Percentiles rank a stretch among this genome's conserved stretches.
Evolutionary conservation across 495 filamentous ascomycete species (phyloP).

Genomic region (Glonium stellatum): DNA sequence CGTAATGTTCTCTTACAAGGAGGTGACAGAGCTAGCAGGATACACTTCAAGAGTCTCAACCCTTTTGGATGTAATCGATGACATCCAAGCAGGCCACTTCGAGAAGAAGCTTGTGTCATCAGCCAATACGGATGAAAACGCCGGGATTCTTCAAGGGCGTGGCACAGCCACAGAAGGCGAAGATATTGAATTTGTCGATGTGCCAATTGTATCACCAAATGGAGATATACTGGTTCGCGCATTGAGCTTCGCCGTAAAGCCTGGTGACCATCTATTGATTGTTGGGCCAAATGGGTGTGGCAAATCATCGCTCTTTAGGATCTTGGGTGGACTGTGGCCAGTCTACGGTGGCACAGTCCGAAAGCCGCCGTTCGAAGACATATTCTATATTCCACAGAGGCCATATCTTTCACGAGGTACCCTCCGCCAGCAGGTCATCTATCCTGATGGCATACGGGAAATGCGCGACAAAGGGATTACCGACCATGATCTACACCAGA

Average conservation of each 20-base stretch:
- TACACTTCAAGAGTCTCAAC: constrained; percentile 89
- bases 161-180: constrained; percentile 69
- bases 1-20: constrained; percentile 97
- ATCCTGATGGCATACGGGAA: constrained; percentile 80
- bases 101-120: constrained; percentile 94
- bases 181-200: constrained; percentile 77
- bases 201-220: constrained; percentile 93
- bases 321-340: constrained; percentile 95
- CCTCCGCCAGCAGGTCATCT: constrained; percentile 91
- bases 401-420: constrained; percentile 86
- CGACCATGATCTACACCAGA: constrained; percentile 69
- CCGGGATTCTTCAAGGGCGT: constrained; percentile 69
- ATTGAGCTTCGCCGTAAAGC: constrained; percentile 77
- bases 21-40: constrained; percentile 88
- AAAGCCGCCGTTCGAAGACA: constrained; percentile 81
- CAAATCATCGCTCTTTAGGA: constrained; percentile 91
- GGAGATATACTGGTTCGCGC: constrained; percentile 80
- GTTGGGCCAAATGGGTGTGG: constrained; percentile 96
- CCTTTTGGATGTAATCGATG: constrained; percentile 88
- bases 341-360: constrained; percentile 90
- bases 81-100: constrained; percentile 79
- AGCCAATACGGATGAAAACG: constrained; percentile 67
- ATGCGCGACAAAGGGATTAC: constrained; percentile 81
- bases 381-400: constrained; percentile 97
- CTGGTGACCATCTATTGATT: constrained; percentile 85